Percentiles rank a stretch among this genome's conserved stretches.
Conservation (phyloP, 2,329 filamentous ascomycete genomes). For the Paraconiothyrium brasiliense region DNA sequence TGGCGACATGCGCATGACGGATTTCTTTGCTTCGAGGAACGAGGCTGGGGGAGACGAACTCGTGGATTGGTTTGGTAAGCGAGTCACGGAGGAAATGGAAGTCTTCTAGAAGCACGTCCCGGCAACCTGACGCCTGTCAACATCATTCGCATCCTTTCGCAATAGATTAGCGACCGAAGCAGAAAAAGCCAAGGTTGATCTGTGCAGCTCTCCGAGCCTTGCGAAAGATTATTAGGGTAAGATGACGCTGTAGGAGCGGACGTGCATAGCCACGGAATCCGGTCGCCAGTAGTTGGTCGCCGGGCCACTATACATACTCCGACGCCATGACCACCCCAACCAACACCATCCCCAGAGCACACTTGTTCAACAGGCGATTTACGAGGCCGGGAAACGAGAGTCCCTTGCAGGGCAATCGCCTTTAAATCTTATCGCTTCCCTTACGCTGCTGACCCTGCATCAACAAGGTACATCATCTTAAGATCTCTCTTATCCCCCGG, state of each 20-base stretch:
- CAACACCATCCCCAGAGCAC: slow-evolving; percentile 23
- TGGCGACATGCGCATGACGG: slow-evolving; percentile 72
- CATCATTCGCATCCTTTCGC: slow-evolving; percentile 1
- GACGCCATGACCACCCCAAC: slow-evolving; percentile 22
- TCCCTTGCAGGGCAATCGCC: slow-evolving; percentile 15
- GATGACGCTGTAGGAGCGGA: slow-evolving; percentile 15
- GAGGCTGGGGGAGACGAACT: slow-evolving; percentile 71
- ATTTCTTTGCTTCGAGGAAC: slow-evolving; percentile 70
- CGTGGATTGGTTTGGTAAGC: slow-evolving; percentile 81
- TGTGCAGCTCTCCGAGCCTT: not conserved
- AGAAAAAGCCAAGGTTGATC: slow-evolving; percentile 9
- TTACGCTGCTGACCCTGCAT: slow-evolving; percentile 17
- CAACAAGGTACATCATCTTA: slow-evolving; percentile 20
- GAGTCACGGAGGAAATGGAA: slow-evolving; percentile 74
- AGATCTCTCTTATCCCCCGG: slow-evolving; percentile 13
- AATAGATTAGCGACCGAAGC: not conserved
- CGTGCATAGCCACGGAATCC: slow-evolving; percentile 22
- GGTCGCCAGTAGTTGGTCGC: slow-evolving; percentile 22
- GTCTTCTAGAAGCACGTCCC: slow-evolving; percentile 65
- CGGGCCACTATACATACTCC: slow-evolving; percentile 25
- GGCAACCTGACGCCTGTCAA: not conserved
- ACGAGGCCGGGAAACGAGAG: slow-evolving; percentile 11
- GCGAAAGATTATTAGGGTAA: slow-evolving; percentile 2
- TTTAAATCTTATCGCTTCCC: slow-evolving; percentile 18
- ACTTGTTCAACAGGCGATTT: slow-evolving; percentile 15